Evolutionary conservation across 2,329 filamentous ascomycete species (phyloP), one percentile per base, ranked within the genome.

Genomic region (Apiospora sp.): DNA sequence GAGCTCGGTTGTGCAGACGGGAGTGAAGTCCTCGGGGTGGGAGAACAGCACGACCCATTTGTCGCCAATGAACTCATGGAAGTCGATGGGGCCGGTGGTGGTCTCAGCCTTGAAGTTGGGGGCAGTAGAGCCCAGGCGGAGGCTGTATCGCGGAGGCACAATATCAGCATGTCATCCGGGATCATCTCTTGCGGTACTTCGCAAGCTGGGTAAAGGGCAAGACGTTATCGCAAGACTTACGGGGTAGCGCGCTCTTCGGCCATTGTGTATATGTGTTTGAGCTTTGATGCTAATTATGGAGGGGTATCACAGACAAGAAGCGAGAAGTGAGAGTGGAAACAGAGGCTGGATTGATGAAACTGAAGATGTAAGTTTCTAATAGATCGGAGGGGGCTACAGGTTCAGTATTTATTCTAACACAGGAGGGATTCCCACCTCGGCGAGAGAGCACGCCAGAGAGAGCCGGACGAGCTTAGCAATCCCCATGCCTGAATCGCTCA

Each of bases 1-100:
- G 75, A 98, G 92, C 87, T 98, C 95, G 71, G 95, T 98, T 76
- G 95, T 98, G 89, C 95, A 98, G 73, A 98, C 95, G 71, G 95
- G 95, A 1, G 95, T 98, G 88, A 94, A 98, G 85, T 98, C 95
- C 83, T 92, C 92, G 3, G 94, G 94, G 86, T 96, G 94, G 44
- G 92, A 94, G 88, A 96, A 96, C 78, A 96, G 87, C 76, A 96
- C 90, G 73, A 92, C 91, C 94, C 94, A 96, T 80, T 89, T 92
- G 86, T 92, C 87, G 80, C 91, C 92, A 76, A 95, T 89, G 86
- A 93, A 95, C 83, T 94, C 88, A 84, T 95, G 93, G 87, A 96
- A 95, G 85, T 94, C 91, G 79, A 96, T 94, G 75, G 91, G 89
- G 79, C 93, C 92, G 78, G 89, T 86, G 73, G 93, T 96, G 75